phyloP scores from a whole-genome alignment of 2,329 filamentous ascomycete genomes.

The Lasiodiplodia sp. region DNA sequence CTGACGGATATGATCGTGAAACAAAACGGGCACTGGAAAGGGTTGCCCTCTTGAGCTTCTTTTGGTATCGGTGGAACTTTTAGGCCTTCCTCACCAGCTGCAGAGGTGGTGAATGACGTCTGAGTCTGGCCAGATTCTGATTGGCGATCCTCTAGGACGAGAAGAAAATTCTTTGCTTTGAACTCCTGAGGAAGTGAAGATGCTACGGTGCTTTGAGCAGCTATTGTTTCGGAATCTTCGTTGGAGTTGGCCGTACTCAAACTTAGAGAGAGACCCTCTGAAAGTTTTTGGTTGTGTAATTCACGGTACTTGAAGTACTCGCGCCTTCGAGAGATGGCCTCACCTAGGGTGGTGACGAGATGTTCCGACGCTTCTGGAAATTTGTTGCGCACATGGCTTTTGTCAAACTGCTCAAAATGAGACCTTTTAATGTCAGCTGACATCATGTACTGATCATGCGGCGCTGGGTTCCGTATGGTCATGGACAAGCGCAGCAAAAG shows the following conservation, averaged over 20 bases:
- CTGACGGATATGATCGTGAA: slow-evolving; percentile 11
- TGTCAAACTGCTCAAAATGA: slow-evolving; percentile 39
- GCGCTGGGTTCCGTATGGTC: slow-evolving; percentile 43
- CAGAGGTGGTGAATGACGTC: slow-evolving; percentile 6
- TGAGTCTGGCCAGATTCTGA: slow-evolving; percentile 10
- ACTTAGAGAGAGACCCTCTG: slow-evolving; percentile 29
- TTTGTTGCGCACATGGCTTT: slow-evolving; percentile 38
- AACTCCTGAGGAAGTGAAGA: background rate
- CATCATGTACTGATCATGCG: slow-evolving; percentile 39
- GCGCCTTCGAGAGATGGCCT: slow-evolving; percentile 41
- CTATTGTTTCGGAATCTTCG: background rate
- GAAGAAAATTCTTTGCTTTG: background rate
- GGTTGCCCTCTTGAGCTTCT: background rate
- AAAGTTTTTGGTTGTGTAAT: slow-evolving; percentile 42
- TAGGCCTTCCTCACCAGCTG: background rate
- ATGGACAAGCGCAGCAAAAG: slow-evolving; percentile 45
- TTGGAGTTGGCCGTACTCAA: background rate
- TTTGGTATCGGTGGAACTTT: slow-evolving; percentile 2
- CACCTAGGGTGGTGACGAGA: slow-evolving; percentile 39
- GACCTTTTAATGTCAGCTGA: slow-evolving; percentile 39
- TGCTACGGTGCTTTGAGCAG: slow-evolving; percentile 3
- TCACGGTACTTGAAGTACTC: slow-evolving; percentile 45
- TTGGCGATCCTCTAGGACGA: background rate
- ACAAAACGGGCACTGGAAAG: slow-evolving; percentile 12
- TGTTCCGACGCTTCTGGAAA: slow-evolving; percentile 33